These are phyloP conservation scores for Dalbergia cultrata DNA, from an alignment of 306 rosid species.

Conservation along the genomic window DNA sequence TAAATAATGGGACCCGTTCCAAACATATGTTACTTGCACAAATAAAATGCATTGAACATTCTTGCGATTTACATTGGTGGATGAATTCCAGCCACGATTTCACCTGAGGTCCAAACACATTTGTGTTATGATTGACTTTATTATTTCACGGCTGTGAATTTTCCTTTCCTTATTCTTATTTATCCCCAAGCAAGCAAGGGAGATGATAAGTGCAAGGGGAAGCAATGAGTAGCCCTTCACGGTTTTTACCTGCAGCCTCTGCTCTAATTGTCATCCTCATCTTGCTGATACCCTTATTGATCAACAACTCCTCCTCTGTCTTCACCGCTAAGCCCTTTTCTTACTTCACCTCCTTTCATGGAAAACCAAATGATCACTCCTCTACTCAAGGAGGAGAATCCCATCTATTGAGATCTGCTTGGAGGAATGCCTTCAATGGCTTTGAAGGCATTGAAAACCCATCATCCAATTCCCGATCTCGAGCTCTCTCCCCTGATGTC, in stretches of 20 bases:
- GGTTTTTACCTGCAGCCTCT: neutral
- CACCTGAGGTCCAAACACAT: no score
- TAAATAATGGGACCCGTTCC: no score
- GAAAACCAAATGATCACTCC: neutral
- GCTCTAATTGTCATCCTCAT: neutral
- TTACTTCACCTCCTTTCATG: neutral
- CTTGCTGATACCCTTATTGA: neutral
- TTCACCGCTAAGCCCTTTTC: neutral
- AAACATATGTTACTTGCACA: no score
- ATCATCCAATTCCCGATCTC: neutral
- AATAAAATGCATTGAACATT: no score
- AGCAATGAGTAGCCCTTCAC: conserved; percentile 4
- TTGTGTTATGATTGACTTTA: no score
- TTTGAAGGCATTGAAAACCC: neutral
- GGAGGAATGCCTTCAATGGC: conserved; percentile 10
- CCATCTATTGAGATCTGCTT: neutral
- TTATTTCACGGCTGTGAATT: no score
- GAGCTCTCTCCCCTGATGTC: no score
- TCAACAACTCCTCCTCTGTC: neutral
- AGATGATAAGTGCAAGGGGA: neutral
- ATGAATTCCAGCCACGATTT: no score
- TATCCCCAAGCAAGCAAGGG: neutral
- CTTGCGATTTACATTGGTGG: no score
- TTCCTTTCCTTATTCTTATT: neutral
- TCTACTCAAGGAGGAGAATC: neutral